Conservation (phyloP, 345 rosid species). For the Kernera saxatilis region DNA sequence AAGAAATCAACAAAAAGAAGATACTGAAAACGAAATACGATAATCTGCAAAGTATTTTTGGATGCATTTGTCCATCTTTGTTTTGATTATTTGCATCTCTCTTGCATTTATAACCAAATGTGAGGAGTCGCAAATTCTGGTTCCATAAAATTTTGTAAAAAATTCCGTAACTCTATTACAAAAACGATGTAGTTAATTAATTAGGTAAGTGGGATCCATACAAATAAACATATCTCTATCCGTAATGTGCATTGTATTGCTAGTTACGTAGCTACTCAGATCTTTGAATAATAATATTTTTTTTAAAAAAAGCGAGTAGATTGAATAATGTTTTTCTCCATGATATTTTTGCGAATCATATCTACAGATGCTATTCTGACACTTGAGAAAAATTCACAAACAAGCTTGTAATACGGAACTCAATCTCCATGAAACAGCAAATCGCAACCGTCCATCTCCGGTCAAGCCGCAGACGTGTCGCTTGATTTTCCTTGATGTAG, state of each 20-base stretch:
- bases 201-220: neutral
- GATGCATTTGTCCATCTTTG: too few species aligned
- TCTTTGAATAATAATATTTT: neutral
- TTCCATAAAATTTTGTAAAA: too few species aligned
- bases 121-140: neutral
- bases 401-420: slow-evolving; percentile 12
- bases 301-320: neutral
- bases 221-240: neutral
- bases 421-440: slow-evolving; percentile 14
- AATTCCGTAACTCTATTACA: neutral
- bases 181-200: too few species aligned
- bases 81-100: too few species aligned
- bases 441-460: slow-evolving; percentile 8
- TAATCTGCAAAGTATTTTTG: too few species aligned
- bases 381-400: too few species aligned
- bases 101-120: too few species aligned
- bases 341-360: neutral
- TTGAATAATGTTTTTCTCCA: neutral
- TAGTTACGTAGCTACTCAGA: neutral
- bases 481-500: neutral
- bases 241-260: neutral
- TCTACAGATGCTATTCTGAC: neutral
- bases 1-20: too few species aligned
- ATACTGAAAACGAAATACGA: too few species aligned
- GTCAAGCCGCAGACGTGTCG: slow-evolving; percentile 10